Evolutionary conservation across 495 filamentous ascomycete species (phyloP), one percentile per base, ranked within the genome.

Genomic region (Neurospora sp.): DNA sequence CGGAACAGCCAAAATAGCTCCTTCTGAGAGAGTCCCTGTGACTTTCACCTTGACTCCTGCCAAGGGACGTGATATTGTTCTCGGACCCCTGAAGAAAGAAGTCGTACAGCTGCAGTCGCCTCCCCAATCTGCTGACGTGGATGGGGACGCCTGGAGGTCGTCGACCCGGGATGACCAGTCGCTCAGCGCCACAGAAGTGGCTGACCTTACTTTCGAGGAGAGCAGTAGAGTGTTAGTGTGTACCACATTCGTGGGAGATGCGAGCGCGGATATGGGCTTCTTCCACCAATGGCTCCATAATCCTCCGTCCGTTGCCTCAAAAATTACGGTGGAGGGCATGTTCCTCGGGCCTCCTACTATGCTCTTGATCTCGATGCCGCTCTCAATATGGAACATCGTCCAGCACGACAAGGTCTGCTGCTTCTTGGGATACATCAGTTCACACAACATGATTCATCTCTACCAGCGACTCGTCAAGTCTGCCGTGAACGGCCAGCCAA

Each of bases 201-300:
- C 82, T 9, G 84, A 86, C 71, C 76, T 88, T 46, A 85, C 80
- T 12, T 85, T 89, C 69, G 86, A 88, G 39, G 85, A 88, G 59
- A 78, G 80, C 14, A 66, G 53, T 18, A 81, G 86, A 72, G 85
- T 87, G 18, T 74, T 89, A 39, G 86, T 88, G 3, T 87, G 86
- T 77, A 88, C 85, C 2, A 88, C 86, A 0, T 88, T 88, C 74
- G 84, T 87, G 39, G 86, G 86, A 46, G 86, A 89, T 72, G 85
- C 86, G 11, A 88, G 84, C 71, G 82, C 85, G 10, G 87, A 88
- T 48, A 88, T 89, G 86, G 81, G 83, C 37, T 87, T 82, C 46
- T 88, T 88, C 74, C 84, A 87, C 78, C 85, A 88, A 68, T 88
- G 87, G 86, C 81, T 89, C 12, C 83, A 85, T 46, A 85, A 83